phyloP scores from a whole-genome alignment of 2,329 filamentous ascomycete genomes.

The Trichophyton benhamiae region DNA sequence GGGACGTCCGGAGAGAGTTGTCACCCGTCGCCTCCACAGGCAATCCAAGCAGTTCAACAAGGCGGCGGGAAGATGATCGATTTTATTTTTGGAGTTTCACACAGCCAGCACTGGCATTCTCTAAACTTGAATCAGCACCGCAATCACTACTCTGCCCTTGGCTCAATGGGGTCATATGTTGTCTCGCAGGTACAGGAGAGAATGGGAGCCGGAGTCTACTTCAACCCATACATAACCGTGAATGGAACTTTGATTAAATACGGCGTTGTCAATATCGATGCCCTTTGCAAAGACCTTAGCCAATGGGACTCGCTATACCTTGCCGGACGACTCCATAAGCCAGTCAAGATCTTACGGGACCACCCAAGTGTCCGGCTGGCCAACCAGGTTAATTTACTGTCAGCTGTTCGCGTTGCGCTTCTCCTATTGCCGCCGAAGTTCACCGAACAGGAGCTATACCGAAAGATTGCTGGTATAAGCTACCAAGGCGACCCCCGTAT shows the following conservation, averaged over 20 bases:
- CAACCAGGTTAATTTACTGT: conserved; percentile 90
- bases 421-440: conserved; percentile 74
- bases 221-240: conserved; percentile 88
- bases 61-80: conserved; percentile 93
- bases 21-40: conserved; percentile 69
- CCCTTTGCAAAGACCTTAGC: conserved; percentile 70
- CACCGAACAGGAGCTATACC: conserved; percentile 77
- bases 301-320: conserved; percentile 93
- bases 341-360: conserved; percentile 92
- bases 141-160: conserved; percentile 81
- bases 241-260: conserved; percentile 97
- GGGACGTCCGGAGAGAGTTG: conserved; percentile 38
- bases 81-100: conserved; percentile 91
- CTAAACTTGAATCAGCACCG: conserved; percentile 66
- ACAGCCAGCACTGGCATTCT: conserved; percentile 93
- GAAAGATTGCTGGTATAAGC: conserved; percentile 79
- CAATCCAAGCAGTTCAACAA: conserved; percentile 72
- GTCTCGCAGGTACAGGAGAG: conserved; percentile 77
- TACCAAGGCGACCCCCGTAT: conserved; percentile 97
- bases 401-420: conserved; percentile 78
- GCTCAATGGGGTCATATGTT: conserved; percentile 68
- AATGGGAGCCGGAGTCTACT: conserved; percentile 90
- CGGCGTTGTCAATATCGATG: conserved; percentile 88
- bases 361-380: conserved; percentile 83
- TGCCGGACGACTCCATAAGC: conserved; percentile 91